These are phyloP conservation scores for Cladophialophora psammophila DNA, from an alignment of 2,329 filamentous ascomycete species.

Conservation along the genomic window DNA sequence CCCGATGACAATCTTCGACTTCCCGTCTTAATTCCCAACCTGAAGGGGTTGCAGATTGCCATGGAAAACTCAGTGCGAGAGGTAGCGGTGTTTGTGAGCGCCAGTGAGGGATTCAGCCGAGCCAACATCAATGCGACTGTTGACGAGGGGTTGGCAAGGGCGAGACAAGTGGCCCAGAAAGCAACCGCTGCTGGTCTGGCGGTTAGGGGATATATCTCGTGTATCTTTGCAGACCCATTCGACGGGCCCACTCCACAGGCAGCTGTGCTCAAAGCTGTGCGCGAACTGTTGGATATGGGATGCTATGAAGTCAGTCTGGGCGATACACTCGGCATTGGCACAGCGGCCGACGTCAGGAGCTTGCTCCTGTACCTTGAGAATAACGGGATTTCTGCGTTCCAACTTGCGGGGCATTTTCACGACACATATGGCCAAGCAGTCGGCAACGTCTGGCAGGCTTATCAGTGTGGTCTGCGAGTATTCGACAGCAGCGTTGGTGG, in stretches of 20 bases:
- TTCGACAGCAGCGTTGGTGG: constrained; percentile 84
- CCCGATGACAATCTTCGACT: constrained; percentile 37
- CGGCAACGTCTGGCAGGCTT: constrained; percentile 79
- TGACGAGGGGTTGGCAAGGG: constrained; percentile 47
- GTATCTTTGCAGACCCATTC: constrained; percentile 55
- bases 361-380: constrained; percentile 46
- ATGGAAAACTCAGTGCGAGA: constrained; percentile 49
- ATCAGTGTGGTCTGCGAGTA: constrained; percentile 77
- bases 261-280: constrained; percentile 58
- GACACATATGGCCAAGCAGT: constrained; percentile 87
- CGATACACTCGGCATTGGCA: constrained; percentile 91
- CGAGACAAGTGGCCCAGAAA: constrained; percentile 44
- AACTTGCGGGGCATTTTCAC: constrained; percentile 85
- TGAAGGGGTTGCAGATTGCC: constrained; percentile 64
- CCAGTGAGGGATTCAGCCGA: constrained; percentile 53
- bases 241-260: constrained; percentile 62
- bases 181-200: constrained; percentile 43
- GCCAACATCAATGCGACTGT: constrained; percentile 54
- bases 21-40: constrained; percentile 53
- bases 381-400: constrained; percentile 69
- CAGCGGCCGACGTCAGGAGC: constrained; percentile 49
- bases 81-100: constrained; percentile 53
- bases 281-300: constrained; percentile 78
- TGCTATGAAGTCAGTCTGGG: constrained; percentile 90
- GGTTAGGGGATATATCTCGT: constrained; percentile 49